Percentiles rank a stretch among this genome's conserved stretches.
Evolutionary conservation across 2,329 filamentous ascomycete genomes (phyloP).

Genomic region (Colletotrichum filicis): DNA sequence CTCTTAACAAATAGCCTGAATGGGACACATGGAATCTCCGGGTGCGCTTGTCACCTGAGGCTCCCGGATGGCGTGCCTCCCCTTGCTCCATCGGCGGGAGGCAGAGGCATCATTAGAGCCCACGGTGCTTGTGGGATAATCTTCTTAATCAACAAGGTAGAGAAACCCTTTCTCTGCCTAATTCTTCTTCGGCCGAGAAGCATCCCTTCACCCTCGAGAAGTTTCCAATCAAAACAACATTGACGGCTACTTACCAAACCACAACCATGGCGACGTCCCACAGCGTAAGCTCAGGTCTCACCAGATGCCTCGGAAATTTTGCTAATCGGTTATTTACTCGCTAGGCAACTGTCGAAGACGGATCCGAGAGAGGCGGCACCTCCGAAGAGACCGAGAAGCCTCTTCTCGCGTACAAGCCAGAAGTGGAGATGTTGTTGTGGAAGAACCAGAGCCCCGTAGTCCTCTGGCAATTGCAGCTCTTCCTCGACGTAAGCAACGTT

Average conservation of each 20-base stretch:
- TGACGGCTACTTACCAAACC: background rate
- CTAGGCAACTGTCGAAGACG: background rate
- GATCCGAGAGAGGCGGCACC: no score
- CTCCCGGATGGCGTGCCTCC: background rate
- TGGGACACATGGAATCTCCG: background rate
- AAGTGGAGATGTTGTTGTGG: background rate
- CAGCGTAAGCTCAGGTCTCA: background rate
- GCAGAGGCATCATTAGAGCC: background rate
- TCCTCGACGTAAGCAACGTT: background rate
- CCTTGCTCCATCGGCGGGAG: background rate
- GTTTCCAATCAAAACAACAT: background rate
- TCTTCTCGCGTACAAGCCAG: background rate
- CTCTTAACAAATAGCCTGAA: no score
- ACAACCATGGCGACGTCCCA: background rate
- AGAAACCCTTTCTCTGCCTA: background rate
- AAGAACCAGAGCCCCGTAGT: background rate
- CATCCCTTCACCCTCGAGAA: background rate
- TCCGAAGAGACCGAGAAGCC: background rate
- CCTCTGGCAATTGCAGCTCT: background rate
- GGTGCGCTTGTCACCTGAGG: background rate
- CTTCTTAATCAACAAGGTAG: background rate
- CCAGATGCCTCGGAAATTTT: background rate
- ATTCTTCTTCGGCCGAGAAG: background rate
- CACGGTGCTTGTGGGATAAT: background rate
- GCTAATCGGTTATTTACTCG: background rate